Evolutionary conservation across 2,329 filamentous ascomycete species (phyloP), one percentile per base, ranked within the genome.

Genomic region (Pseudogymnoascus pannorum): DNA sequence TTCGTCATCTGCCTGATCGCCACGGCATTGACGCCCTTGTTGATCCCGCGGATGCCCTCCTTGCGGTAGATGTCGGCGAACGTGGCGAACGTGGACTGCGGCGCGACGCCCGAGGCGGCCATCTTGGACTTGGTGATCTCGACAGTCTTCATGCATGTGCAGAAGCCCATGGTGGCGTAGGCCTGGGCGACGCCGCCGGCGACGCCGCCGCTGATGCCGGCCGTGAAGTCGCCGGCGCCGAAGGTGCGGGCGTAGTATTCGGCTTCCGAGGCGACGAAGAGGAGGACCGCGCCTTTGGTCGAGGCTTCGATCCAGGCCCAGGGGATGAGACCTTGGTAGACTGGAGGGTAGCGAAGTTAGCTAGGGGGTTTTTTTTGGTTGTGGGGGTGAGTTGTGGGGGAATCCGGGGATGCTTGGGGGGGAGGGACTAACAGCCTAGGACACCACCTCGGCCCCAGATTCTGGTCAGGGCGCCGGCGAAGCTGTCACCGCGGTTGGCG

Each of bases 221-320:
- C 86, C 59, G 89, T 81, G 76, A 99, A 97, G 76, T 95, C 88
- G 71, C 83, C 85, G 65, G 92, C 93, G 69, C 94, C 94, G 65
- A 87, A 84, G 68, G 81, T 80, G 72, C 89, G 91, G 70, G 92
- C 93, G 75, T 94, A 90, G 84, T 89, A 99, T 77, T 99, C 94
- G 78, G 92, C 93, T 79, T 99, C 94, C 71, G 93, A 96, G 68
- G 94, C 94, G 75, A 99, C 93, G 80, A 99, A 99, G 77, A 99
- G 90, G 73, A 99, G 89, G 70, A 99, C 94, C 71, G 94, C 94
- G 75, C 94, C 94, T 81, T 99, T 99, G 79, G 94, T 97, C 73
- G 93, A 97, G 75, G 94, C 94, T 85, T 99, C 94, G 79, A 99
- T 97, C 94, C 94, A 99, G 77, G 94, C 94, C 93, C 93, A 97